Evolutionary conservation across 768 basidiomycete genomes (phyloP).

Genomic region (Mycena chlorophos): DNA sequence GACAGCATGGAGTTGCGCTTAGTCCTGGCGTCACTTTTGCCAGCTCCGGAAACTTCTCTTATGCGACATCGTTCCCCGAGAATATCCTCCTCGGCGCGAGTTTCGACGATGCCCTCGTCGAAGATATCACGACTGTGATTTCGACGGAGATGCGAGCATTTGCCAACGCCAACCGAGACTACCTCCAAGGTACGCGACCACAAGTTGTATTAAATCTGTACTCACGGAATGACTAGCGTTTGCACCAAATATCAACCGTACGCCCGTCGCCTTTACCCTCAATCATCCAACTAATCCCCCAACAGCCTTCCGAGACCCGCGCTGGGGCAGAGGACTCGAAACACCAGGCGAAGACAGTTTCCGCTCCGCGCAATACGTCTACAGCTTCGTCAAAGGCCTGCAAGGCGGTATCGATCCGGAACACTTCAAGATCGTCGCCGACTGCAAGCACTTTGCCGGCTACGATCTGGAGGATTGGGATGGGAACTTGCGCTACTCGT

Average conservation of each 20-base stretch:
- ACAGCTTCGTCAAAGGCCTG: constrained; percentile 52
- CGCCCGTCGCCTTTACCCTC: not conserved
- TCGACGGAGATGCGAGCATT: constrained; percentile 61
- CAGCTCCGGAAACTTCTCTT: constrained; percentile 50
- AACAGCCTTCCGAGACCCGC: constrained; percentile 56
- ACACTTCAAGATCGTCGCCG: constrained; percentile 52
- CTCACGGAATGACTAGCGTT: too few species aligned
- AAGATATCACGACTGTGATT: constrained; percentile 48
- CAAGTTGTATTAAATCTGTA: too few species aligned
- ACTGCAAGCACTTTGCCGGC: constrained; percentile 62
- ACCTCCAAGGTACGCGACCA: too few species aligned
- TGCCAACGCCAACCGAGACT: constrained; percentile 52
- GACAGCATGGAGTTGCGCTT: constrained; percentile 53
- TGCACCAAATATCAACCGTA: constrained; percentile 54
- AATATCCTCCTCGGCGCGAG: constrained; percentile 56
- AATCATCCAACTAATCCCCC: constrained; percentile 19
- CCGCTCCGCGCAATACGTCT: constrained; percentile 53
- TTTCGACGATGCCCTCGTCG: constrained; percentile 55
- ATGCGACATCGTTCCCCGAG: constrained; percentile 59
- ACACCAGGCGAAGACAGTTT: constrained; percentile 63
- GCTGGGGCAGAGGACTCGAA: constrained; percentile 64
- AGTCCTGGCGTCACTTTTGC: constrained; percentile 57
- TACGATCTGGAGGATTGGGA: constrained; percentile 62
- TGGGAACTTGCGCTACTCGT: constrained; percentile 48
- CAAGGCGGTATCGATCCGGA: constrained; percentile 60